phyloP scores from a whole-genome alignment of 345 rosid genomes.

The Syzygium grande region DNA sequence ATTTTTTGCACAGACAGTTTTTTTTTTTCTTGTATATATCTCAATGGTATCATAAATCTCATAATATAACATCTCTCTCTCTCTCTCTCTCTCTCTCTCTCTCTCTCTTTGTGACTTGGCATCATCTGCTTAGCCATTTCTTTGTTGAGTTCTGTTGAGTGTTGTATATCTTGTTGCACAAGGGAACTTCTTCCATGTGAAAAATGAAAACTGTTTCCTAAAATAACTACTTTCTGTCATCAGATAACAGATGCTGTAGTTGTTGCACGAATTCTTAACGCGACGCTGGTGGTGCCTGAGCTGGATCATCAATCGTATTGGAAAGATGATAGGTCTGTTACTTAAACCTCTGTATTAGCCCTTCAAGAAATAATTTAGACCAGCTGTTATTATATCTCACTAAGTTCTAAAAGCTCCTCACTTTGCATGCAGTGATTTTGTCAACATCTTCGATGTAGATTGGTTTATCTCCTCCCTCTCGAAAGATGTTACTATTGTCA shows the following conservation, averaged over 20 bases:
- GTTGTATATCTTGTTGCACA: background rate
- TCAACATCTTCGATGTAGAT: conserved; percentile 77
- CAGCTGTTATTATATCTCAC: background rate
- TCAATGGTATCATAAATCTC: background rate
- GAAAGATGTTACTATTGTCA: conserved; percentile 87
- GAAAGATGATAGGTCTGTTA: conserved; percentile 85
- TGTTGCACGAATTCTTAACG: conserved; percentile 91
- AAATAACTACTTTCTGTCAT: conserved; percentile 4
- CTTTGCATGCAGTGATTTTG: conserved; percentile 71
- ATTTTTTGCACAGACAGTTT: background rate
- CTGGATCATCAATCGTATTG: conserved; percentile 95
- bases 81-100: background rate
- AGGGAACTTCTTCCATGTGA: background rate
- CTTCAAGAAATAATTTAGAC: background rate
- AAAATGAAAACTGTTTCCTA: background rate
- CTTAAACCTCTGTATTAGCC: background rate
- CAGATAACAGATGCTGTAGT: conserved; percentile 99
- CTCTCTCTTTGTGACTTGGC: background rate
- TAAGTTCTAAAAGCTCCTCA: background rate
- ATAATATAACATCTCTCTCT: background rate
- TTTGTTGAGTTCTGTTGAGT: background rate
- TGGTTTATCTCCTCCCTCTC: conserved; percentile 88
- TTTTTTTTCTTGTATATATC: background rate
- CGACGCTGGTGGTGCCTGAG: conserved; percentile 91
- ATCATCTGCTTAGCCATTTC: background rate